Conservation (phyloP, 2,329 filamentous ascomycete genomes). For the Colletotrichum lindemuthianum region DNA sequence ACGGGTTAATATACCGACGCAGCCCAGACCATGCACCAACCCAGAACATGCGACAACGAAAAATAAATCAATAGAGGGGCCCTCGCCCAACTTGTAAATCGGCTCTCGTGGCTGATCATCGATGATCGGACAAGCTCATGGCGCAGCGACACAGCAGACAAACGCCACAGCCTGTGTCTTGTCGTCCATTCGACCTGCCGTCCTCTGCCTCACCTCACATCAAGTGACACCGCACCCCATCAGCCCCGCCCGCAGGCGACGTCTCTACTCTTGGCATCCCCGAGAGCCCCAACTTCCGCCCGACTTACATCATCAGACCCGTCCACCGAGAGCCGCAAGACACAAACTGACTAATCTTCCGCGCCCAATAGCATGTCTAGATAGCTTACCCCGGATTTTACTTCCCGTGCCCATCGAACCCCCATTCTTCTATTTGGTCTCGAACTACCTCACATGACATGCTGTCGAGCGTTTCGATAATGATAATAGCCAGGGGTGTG, state of each 20-base stretch:
- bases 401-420: background rate
- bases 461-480: conserved; percentile 23
- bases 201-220: too few species aligned
- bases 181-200: too few species aligned
- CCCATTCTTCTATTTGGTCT: conserved; percentile 14
- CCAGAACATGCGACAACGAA: background rate
- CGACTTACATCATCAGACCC: background rate
- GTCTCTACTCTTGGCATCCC: too few species aligned
- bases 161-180: too few species aligned
- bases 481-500: conserved; percentile 8
- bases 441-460: conserved; percentile 26
- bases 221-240: too few species aligned
- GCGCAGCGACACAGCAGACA: background rate
- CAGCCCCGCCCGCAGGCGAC: too few species aligned
- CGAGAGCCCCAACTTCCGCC: too few species aligned
- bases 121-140: conserved; percentile 27
- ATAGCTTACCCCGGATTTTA: conserved; percentile 11
- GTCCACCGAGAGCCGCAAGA: background rate
- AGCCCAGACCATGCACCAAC: conserved; percentile 20
- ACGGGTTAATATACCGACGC: conserved; percentile 1
- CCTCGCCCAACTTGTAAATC: conserved; percentile 13
- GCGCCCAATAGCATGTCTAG: background rate
- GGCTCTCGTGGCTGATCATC: conserved; percentile 18
- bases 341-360: background rate
- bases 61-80: background rate